Base-by-base conservation (phyloP, 2,329 filamentous ascomycete species). In the Tolypocladium cylindrosporum region DNA sequence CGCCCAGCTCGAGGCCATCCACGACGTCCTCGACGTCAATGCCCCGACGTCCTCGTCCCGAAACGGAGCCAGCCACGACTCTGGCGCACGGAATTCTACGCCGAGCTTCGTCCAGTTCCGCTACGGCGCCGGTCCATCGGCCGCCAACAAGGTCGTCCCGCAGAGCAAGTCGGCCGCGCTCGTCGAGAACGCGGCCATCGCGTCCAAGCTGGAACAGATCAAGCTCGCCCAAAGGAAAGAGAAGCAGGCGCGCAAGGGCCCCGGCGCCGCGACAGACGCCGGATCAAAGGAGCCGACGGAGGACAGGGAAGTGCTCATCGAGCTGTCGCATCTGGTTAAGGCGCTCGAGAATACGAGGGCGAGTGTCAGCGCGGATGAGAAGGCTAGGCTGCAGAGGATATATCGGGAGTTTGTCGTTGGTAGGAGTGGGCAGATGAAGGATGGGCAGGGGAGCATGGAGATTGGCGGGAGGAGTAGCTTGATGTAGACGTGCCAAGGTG, bases 1-100 rank as follows among this genome's bases (percentile, higher is more conserved):
- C 64, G 92, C 94, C 0, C 94, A 99, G 70, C 81, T 99, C 7
- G 93, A 97, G 75, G 94, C 94, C 36, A 97, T 99, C 62, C 94
- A 99, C 69, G 92, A 97, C 64, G 86, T 95, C 2, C 82, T 99
- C 0, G 87, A 73, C 51, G 66, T 69, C 5, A 85, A 57, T 84
- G 87, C 62, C 6, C 63, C 66, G 77, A 84, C 50, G 66, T 64
- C 64, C 34, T 67, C 65, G 21, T 66, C 61, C 40, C 71, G 68
- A 52, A 69, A 69, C 13, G 68, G 71, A n/a, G 71, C 68, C 61
- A 70, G 72, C 55, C 68, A 70, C 62, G 68, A 72, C 58, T 55
- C 61, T 58, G 63, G 63, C 58, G 63, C 65, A 55, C 55, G 65
- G 19, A 67, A 64, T 54, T 67, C 69, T 45, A 68, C 71, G 27